These are phyloP conservation scores for Aspergillus leporis DNA, from an alignment of 495 filamentous ascomycete species.

Conservation along the genomic window DNA sequence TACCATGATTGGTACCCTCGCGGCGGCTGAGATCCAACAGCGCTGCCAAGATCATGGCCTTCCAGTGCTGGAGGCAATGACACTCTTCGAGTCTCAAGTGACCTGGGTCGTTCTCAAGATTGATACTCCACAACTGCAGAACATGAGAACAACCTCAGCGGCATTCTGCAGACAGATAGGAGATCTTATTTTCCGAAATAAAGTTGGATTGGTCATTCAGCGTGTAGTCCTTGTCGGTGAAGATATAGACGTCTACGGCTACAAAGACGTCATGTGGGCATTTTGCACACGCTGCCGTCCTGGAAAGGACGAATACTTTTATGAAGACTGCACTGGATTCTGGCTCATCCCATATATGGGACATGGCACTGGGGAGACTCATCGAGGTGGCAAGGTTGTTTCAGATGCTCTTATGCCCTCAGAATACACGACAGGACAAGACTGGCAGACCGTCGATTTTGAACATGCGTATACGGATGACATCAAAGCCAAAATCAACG, in stretches of 20 bases:
- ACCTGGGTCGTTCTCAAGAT: slow-evolving; percentile 31
- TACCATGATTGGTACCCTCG: slow-evolving; percentile 25
- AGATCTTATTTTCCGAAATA: slow-evolving; percentile 25
- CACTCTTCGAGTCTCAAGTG: slow-evolving; percentile 28
- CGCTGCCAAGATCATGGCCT: slow-evolving; percentile 25
- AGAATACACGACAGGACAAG: slow-evolving; percentile 4
- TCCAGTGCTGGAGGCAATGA: slow-evolving; percentile 23
- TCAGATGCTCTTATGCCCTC: slow-evolving; percentile 1
- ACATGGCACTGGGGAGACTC: not conserved
- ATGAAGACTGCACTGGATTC: slow-evolving; percentile 25
- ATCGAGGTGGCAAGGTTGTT: slow-evolving; percentile 4
- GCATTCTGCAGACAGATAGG: slow-evolving; percentile 23
- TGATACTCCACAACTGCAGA: slow-evolving; percentile 17
- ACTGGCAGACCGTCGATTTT: slow-evolving; percentile 6
- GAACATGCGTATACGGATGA: slow-evolving; percentile 6
- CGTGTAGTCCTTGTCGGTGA: slow-evolving; percentile 31
- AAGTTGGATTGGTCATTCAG: slow-evolving; percentile 23
- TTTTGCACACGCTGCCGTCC: slow-evolving; percentile 31
- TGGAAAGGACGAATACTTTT: slow-evolving; percentile 25
- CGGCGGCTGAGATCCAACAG: slow-evolving; percentile 28
- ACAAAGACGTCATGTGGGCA: slow-evolving; percentile 33
- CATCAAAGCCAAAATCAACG: not conserved
- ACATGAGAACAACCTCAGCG: slow-evolving; percentile 21
- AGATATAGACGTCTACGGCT: slow-evolving; percentile 29
- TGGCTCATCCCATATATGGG: slow-evolving; percentile 34